A percentile compares a stretch with the other conserved stretches of the same genome.
Conservation (phyloP, 805 yeast species). For the Candida incommunis region DNA sequence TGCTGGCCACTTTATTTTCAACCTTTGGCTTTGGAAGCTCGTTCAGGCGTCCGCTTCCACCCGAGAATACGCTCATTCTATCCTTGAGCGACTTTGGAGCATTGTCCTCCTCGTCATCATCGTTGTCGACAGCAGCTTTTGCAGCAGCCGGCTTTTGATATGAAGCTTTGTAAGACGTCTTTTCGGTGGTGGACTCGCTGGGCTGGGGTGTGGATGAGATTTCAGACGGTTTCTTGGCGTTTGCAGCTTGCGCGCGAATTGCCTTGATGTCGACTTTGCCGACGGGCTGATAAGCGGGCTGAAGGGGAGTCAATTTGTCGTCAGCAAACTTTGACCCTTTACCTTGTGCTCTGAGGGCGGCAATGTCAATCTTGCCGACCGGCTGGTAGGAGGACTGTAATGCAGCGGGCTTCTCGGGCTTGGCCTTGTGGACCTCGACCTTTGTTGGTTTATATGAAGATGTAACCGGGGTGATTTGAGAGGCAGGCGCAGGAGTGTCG, state of each 20-base stretch:
- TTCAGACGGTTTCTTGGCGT: slow-evolving; percentile 9
- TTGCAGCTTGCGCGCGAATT: slow-evolving; percentile 24
- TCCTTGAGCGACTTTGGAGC: slow-evolving; percentile 17
- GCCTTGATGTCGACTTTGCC: slow-evolving; percentile 44
- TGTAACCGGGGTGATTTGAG: slow-evolving; percentile 28
- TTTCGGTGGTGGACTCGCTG: not conserved
- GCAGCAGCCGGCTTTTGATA: slow-evolving; percentile 1
- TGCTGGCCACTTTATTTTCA: slow-evolving; percentile 12
- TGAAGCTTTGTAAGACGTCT: slow-evolving; percentile 9
- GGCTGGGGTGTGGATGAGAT: slow-evolving; percentile 6
- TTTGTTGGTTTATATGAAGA: slow-evolving; percentile 56
- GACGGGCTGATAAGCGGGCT: slow-evolving; percentile 43
- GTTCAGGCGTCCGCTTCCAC: slow-evolving; percentile 37
- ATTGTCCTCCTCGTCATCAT: slow-evolving; percentile 11
- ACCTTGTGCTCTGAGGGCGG: slow-evolving; percentile 17
- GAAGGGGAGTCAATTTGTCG: slow-evolving; percentile 21
- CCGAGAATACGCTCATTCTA: slow-evolving; percentile 20
- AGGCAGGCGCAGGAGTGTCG: slow-evolving; percentile 27
- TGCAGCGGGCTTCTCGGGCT: slow-evolving; percentile 8
- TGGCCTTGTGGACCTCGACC: slow-evolving; percentile 30
- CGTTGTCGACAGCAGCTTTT: not conserved
- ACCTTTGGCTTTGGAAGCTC: slow-evolving; percentile 53
- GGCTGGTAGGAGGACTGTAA: slow-evolving; percentile 20
- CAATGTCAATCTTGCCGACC: slow-evolving; percentile 21
- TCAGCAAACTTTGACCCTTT: slow-evolving; percentile 17